Base-by-base conservation (phyloP, 495 filamentous ascomycete species). In the Sporormia fimetaria region DNA sequence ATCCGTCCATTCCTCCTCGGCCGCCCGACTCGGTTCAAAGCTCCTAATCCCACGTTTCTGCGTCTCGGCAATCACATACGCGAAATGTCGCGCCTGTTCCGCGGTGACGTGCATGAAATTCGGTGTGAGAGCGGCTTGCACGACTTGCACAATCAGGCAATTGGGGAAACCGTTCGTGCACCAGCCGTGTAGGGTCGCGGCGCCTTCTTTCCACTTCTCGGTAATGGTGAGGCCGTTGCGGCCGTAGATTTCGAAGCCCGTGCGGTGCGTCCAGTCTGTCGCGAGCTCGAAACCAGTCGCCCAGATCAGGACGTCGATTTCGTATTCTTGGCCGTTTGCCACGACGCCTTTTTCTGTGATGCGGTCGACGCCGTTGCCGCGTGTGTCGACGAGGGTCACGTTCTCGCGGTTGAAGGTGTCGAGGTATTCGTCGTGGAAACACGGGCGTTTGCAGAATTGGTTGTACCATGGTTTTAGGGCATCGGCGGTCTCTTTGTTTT, bases 351-450 rank as follows among this genome's bases (percentile, higher is more conserved):
- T 47, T 11, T 40, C 26, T 10, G 49, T 48, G 24, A 52, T 27
- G n/a, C 29, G 21, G 11, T 42, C 34, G 1, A 52, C 37, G 23
- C 49, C 49, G 11, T 33, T 22, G 1, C 44, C 49, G n/a, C 40
- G 14, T 1, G 49, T 52, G 25, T 52, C 44, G 26, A 48, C 33
- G n/a, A 52, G 49, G 4, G 27, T 32, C 10, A 52, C 49, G 18
- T 38, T 52, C 4, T 24, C 25, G 1, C 38, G 32, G 39, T 52
- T 52, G 32, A 52, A 52, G 10, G 44, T 28, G 4, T 38, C 21
- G 1, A 52, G 39, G 29, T 48, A 52, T 16, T 42, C 49, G 24
- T 52, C 44, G 42, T 47, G 45, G 33, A 52, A 52, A 18, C 43
- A 48, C 5, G 49, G 49, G 0, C 49, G 43, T 22, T 52, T 52